Evolutionary conservation across 2,329 filamentous ascomycete species (phyloP), one percentile per base, ranked within the genome.

Genomic region (Ilyonectria sp.): DNA sequence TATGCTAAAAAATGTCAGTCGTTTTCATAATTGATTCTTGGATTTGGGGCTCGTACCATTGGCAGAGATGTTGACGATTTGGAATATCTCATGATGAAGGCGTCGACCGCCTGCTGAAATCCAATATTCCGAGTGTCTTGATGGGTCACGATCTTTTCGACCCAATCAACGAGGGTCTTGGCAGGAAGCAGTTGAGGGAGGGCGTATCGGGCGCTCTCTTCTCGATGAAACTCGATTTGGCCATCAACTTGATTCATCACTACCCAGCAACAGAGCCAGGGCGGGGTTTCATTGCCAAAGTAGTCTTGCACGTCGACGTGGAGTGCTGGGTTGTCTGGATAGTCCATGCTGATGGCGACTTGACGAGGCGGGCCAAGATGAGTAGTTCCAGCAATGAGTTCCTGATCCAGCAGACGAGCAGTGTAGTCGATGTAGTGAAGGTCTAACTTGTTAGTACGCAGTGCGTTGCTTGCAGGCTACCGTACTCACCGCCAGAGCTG

Each of bases 371-470:
- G 74, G 3, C 75, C 74, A 10, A 76, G 68, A 60, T 76, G 75
- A 21, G 75, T 76, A 17, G 75, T 76, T 9, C 75, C 75, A n/a
- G 71, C 71, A 26, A 76, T 69, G 43, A 76, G 75, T 57, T 76
- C 75, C 35, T 76, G 69, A 23, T 76, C 70, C 2, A 76, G 68
- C 15, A 76, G 64, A 9, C 74, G 68, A 7, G 74, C 75, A 15
- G 74, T 76, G 15, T 77, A 76, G 50, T 76, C 75, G 53, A 76
- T 74, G 40, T 76, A 76, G 26, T 76, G 75, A 52, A 76, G 72
- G 58, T 76, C 75, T 76, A 21, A n/a, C 21, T n/a, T 29, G 55
- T 68, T 40, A 70, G 61, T 11, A 44, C 29, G 23, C 19, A 13
- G 46, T 17, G 17, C 54, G 29, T 67, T 49, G 59, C 55, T 33